phyloP scores from a whole-genome alignment of 345 rosid species.

The Aquilaria yunnanensis region DNA sequence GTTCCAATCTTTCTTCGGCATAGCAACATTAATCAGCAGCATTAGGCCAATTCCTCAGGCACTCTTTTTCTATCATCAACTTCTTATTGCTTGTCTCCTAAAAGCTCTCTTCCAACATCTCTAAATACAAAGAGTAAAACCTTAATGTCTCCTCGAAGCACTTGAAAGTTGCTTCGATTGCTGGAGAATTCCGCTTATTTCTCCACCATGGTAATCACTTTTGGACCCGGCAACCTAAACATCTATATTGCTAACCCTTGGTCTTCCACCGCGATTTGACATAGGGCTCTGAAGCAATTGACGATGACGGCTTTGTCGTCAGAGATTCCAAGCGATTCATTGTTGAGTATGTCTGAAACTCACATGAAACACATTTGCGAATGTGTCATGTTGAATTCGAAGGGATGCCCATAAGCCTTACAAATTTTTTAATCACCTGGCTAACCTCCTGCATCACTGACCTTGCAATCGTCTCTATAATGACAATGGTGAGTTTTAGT shows the following conservation, averaged over 20 bases:
- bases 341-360: slow-evolving; percentile 35
- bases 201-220: slow-evolving; percentile 57
- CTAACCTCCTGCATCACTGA: slow-evolving; percentile 62
- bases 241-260: slow-evolving; percentile 29
- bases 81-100: slow-evolving; percentile 52
- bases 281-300: slow-evolving; percentile 56
- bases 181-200: slow-evolving; percentile 68
- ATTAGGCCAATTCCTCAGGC: slow-evolving; percentile 33
- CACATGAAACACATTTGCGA: slow-evolving; percentile 18
- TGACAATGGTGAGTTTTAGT: slow-evolving; percentile 62
- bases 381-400: slow-evolving; percentile 46
- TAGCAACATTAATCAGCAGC: no score
- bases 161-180: slow-evolving; percentile 41
- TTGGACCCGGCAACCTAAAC: slow-evolving; percentile 40
- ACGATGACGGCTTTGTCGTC: slow-evolving; percentile 58
- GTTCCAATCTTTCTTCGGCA: no score
- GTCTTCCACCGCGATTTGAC: slow-evolving; percentile 34
- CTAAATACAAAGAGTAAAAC: slow-evolving; percentile 54
- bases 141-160: slow-evolving; percentile 72
- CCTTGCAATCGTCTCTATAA: slow-evolving; percentile 32
- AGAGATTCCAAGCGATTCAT: slow-evolving; percentile 33
- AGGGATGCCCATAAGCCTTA: slow-evolving; percentile 81
- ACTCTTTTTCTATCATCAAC: slow-evolving; percentile 62
- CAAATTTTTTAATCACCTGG: slow-evolving; percentile 74
- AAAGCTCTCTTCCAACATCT: slow-evolving; percentile 74